Base-by-base conservation (phyloP, 495 filamentous ascomycete genomes). In the Talaromyces ruber region DNA sequence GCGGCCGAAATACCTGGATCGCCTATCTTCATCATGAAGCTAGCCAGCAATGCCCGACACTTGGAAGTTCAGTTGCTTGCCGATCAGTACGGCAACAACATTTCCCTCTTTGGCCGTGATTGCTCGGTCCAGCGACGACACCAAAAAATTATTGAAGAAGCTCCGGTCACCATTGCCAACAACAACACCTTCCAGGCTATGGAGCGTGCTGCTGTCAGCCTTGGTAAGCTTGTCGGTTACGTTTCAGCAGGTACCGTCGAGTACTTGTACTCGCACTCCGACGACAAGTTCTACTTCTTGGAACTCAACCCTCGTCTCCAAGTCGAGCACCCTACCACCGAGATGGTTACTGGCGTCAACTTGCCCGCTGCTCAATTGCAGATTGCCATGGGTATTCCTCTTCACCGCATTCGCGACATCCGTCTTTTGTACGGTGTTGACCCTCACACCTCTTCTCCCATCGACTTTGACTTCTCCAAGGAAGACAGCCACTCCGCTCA, bases 101-200 rank as follows among this genome's bases (percentile, higher is more conserved):
- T 99, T 69, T 99, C 94, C 4, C 84, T 99, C 24, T 98, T 98
- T 67, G 94, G 94, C 65, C 86, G 94, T 87, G 94, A 99, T 79
- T 99, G 94, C 75, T 99, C 94, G 64, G 94, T 99, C 2, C 94
- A 99, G 78, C 88, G 94, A 75, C 84, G 94, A 77, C 94, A 99
- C 79, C 94, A 99, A 77, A 99, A 99, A 81, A 99, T 99, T 74
- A 99, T 99, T 65, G 94, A 99, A 76, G 94, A 99, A 76, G 94
- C 94, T 5, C 94, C 94, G 12, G 94, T 97, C 32, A 99, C 94
- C 9, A 93, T 99, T 59, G 94, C 94, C 25, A 94, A 90, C 69
- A 82, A 85, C 25, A 73, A 77, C 45, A 98, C 94, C 58, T 99
- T 99, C 84, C 85, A 87, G 69, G 86, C 86, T 24, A 99, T 99